These are phyloP conservation scores for Myxozyma monticola DNA, from an alignment of 805 yeast genomes.

Conservation along the genomic window DNA sequence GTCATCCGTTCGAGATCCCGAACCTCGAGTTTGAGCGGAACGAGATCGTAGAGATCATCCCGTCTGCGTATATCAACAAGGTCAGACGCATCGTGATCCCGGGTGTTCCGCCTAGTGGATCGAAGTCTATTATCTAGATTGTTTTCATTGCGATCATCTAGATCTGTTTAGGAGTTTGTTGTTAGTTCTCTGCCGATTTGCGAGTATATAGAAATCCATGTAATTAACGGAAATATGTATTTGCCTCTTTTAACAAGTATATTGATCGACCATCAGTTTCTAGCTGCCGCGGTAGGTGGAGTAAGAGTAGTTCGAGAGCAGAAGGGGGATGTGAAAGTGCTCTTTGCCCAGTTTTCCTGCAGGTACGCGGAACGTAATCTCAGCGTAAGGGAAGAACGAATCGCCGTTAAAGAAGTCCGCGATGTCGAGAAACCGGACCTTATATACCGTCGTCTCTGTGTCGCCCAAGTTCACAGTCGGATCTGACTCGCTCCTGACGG, in stretches of 20 bases:
- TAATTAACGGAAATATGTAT: neutral
- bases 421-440: constrained; percentile 68
- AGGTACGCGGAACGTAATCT: constrained; percentile 67
- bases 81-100: constrained; percentile 51
- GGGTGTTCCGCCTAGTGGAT: constrained; percentile 14
- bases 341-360: constrained; percentile 51
- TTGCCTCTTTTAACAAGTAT: neutral
- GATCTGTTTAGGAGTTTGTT: neutral
- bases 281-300: constrained; percentile 87
- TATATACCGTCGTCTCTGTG: constrained; percentile 41
- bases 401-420: constrained; percentile 59
- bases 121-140: constrained; percentile 4
- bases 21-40: constrained; percentile 71
- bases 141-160: neutral
- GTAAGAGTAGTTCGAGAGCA: constrained; percentile 82
- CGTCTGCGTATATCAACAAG: constrained; percentile 78
- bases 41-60: constrained; percentile 82
- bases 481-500: constrained; percentile 11
- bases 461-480: neutral
- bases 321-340: constrained; percentile 88
- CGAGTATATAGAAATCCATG: neutral
- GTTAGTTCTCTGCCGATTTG: neutral
- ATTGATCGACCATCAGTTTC: neutral
- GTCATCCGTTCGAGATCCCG: constrained; percentile 84
- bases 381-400: constrained; percentile 86